Percentiles rank a stretch among this genome's conserved stretches.
These are phyloP conservation scores for Hysterangium stoloniferum DNA, from an alignment of 768 basidiomycete species.

Conservation along the genomic window DNA sequence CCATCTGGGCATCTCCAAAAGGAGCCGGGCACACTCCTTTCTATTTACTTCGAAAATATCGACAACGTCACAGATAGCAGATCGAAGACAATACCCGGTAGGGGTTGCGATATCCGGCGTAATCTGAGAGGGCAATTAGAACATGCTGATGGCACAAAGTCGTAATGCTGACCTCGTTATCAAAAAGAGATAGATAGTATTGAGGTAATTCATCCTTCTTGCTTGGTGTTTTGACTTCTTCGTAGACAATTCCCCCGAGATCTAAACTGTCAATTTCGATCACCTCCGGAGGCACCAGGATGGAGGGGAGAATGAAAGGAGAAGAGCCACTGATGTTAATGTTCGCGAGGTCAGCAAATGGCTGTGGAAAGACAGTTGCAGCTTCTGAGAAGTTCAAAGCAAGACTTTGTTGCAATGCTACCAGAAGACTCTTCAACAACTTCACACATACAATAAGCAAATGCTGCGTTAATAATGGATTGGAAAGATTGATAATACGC, in stretches of 20 bases:
- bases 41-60: constrained; percentile 94
- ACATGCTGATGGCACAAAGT: background rate
- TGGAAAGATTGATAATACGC: no score
- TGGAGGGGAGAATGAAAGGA: constrained; percentile 64
- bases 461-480: no score
- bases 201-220: constrained; percentile 83
- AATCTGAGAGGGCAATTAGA: constrained; percentile 36
- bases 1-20: constrained; percentile 86
- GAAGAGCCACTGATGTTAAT: constrained; percentile 31
- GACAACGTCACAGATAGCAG: constrained; percentile 65
- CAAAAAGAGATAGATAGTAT: constrained; percentile 60
- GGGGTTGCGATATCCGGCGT: constrained; percentile 70
- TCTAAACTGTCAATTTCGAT: constrained; percentile 75
- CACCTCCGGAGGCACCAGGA: constrained; percentile 82
- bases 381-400: constrained; percentile 51
- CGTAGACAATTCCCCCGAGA: constrained; percentile 32
- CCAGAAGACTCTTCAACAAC: constrained; percentile 70
- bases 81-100: constrained; percentile 72
- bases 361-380: constrained; percentile 52
- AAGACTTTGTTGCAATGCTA: constrained; percentile 54
- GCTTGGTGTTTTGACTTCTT: constrained; percentile 43
- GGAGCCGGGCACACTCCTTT: constrained; percentile 84
- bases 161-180: constrained; percentile 36
- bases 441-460: no score
- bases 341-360: constrained; percentile 46